Evolutionary conservation across 495 filamentous ascomycete species (phyloP), one percentile per base, ranked within the genome.

Genomic region (Aspergillus haitiensis): DNA sequence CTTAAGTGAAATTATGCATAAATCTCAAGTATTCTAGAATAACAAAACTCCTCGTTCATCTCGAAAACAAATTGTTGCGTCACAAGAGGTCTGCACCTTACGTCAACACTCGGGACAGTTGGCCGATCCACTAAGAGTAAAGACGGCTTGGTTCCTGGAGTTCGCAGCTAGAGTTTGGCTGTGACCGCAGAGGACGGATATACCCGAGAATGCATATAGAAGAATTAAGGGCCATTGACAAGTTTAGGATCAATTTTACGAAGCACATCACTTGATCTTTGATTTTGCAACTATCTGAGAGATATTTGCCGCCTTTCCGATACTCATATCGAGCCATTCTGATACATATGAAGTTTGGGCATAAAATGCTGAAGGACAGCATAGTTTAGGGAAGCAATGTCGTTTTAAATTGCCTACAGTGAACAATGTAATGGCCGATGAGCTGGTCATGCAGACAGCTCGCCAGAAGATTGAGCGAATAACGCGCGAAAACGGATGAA

Each of bases 61-160:
- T 18, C 16, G 37, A 40, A 2, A 7, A 40, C 11, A 11, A 8
- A 7, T 40, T 47, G 48, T 34, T 33, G 48, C 21, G 31, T 51
- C 44, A 47, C 15, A 15, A 15, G 44, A 47, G 16, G 10, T 18
- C 16, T 18, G n/a, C 6, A 5, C 44, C 21, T 33, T 32, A 34
- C 48, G 48, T 51, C 48, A 51, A 51, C 21, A 51, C 48, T 51
- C 48, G 48, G 48, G 48, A 11, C 27, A 51, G 11, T 12, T 15
- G 34, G 34, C 48, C 48, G 48, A 51, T 12, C 21, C 48, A 31
- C 48, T 51, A 51, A 34, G 11, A 51, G 5, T 33, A 11, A 12
- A 18, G 48, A 51, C 34, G 32, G 48, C 27, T 34, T 51, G 48
- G 48, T 34, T 51, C 48, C 32, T 51, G 48, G 48, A 21, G 4